A percentile compares a stretch with the other conserved stretches of the same genome.
These are phyloP conservation scores for Dipteronia sinensis DNA, from an alignment of 345 rosid genomes.

Conservation along the genomic window DNA sequence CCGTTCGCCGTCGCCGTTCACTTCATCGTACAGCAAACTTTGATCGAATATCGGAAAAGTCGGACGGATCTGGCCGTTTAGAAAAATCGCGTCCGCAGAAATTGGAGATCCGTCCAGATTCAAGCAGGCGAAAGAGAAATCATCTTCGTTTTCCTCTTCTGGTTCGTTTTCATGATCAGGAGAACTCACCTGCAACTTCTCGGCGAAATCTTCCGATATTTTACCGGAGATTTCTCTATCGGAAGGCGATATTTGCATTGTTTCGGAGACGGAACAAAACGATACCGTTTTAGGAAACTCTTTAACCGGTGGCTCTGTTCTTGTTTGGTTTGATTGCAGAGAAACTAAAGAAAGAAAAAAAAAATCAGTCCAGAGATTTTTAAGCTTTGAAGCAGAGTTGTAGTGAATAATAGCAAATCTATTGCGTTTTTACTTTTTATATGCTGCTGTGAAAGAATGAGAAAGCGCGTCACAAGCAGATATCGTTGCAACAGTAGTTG, in stretches of 20 bases:
- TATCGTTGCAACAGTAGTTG: background rate
- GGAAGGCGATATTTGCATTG: background rate
- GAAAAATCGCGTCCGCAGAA: slow-evolving; percentile 49
- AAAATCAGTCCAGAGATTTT: background rate
- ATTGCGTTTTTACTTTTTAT: background rate
- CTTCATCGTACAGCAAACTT: slow-evolving; percentile 27
- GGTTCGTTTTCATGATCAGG: background rate
- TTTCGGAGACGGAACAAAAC: background rate
- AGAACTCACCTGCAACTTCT: slow-evolving; percentile 18
- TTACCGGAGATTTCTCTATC: slow-evolving; percentile 16
- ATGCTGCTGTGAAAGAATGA: background rate
- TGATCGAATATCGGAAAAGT: slow-evolving; percentile 47
- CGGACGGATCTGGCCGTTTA: slow-evolving; percentile 59
- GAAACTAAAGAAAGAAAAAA: background rate
- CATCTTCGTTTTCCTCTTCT: slow-evolving; percentile 34
- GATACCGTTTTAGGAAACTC: too few relatives aligned
- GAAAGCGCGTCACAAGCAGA: slow-evolving; percentile 13
- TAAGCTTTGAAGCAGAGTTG: background rate
- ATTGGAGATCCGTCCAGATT: slow-evolving; percentile 41
- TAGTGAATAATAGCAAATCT: too few relatives aligned
- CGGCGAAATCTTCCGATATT: slow-evolving; percentile 25
- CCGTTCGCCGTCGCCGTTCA: slow-evolving; percentile 14
- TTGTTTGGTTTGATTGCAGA: background rate
- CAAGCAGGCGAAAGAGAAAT: slow-evolving; percentile 50
- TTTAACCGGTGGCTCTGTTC: too few relatives aligned